Conservation (phyloP, 2,329 filamentous ascomycete species). For the Aureobasidium sp. region DNA sequence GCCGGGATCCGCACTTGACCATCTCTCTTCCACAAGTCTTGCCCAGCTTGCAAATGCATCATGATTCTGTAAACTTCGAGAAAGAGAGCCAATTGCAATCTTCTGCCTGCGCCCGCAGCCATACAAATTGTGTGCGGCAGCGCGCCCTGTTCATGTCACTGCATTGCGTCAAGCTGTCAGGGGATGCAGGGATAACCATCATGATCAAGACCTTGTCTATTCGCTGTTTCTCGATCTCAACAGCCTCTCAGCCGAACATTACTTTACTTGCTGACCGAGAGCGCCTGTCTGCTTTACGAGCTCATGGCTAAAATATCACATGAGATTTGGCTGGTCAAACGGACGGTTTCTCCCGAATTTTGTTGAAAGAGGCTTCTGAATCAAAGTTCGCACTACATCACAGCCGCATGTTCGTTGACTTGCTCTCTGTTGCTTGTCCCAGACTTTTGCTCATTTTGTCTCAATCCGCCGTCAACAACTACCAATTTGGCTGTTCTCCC, state of each 20-base stretch:
- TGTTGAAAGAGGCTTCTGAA: constrained; percentile 4
- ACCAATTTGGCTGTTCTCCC: not conserved
- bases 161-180: constrained; percentile 8
- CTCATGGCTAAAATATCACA: not conserved
- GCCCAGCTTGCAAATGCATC: constrained; percentile 11
- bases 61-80: not conserved
- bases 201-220: not conserved
- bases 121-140: not conserved
- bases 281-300: not conserved
- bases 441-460: not conserved
- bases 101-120: constrained; percentile 3
- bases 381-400: constrained; percentile 8
- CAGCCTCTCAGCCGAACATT: not conserved
- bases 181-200: not conserved
- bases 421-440: constrained; percentile 6
- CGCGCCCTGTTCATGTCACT: constrained; percentile 3
- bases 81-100: constrained; percentile 1
- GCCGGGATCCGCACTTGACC: constrained; percentile 11
- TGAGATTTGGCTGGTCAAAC: constrained; percentile 10
- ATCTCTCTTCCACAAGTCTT: not conserved
- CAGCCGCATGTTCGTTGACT: constrained; percentile 14
- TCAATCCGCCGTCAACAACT: not conserved
- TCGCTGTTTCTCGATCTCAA: not conserved
- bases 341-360: constrained; percentile 3
- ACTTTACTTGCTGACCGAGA: constrained; percentile 2